Base-by-base conservation (phyloP, 306 rosid species). In the Citrullus amarus region DNA sequence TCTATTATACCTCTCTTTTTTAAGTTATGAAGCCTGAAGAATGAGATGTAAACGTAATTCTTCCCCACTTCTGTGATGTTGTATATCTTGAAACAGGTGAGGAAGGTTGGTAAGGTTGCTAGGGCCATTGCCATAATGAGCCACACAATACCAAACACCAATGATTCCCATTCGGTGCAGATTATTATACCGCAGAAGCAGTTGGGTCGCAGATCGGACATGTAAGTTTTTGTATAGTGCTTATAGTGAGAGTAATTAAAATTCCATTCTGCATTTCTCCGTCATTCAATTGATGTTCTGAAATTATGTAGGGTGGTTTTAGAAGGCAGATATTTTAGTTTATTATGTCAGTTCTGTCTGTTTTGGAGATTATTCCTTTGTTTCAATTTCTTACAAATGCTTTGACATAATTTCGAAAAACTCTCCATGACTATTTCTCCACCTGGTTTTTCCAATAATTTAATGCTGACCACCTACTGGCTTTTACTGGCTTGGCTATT, bases 101-200 rank as follows among this genome's bases (percentile, higher is more conserved):
- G 95, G 85, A 94, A 94, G 88, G 93, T 94, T 79, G 97, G 97
- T 56, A 90, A 76, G 89, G 98, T 94, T 90, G 97, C 98, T 39
- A 90, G 98, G 84, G 98, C 98, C 39, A 94, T 94, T 81, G 96
- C 93, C 81, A 95, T 95, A 63, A 92, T 95, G 98, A 92, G 88
- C 87, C 98, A 92, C 85, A 95, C 97, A 7, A 95, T 95, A 56
- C 97, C 98, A 66, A 89, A 78, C 91, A 91, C 98, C 77, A 85
- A 76, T 82, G 97, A 95, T 41, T 92, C 89, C 78, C 97, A 84
- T 48, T 95, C 98, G 0, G 97, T 87, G 84, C 98, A 95, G 88
- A 88, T 95, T 81, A 95, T 95, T 88, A 84, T 95, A 73, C 98
- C 98, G 7, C 98, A 95, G 86, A 95, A 92, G 85, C 98, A 95